These are phyloP conservation scores for Mycena floridula DNA, from an alignment of 768 basidiomycete species.

Conservation along the genomic window DNA sequence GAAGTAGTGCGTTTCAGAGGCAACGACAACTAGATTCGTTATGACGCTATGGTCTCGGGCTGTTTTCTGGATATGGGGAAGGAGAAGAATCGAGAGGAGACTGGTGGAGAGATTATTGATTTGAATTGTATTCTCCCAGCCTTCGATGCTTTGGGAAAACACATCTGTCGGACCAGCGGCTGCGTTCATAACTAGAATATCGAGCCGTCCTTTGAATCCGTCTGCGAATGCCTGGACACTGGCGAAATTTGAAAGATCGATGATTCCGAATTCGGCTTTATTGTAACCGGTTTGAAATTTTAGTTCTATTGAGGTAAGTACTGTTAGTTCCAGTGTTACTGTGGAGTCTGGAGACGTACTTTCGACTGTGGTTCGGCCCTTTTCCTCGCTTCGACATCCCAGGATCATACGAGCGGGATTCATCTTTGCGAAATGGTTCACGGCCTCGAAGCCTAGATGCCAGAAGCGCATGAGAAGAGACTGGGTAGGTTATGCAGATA, in stretches of 20 bases:
- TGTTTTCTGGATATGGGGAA: constrained; percentile 21
- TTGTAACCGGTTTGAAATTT: constrained; percentile 4
- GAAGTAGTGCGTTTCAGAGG: constrained; percentile 19
- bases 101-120: constrained; percentile 25
- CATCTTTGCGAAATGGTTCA: constrained; percentile 25
- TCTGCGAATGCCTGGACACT: neutral
- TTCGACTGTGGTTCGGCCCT: no score
- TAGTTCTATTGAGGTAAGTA: no score
- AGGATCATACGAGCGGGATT: constrained; percentile 22
- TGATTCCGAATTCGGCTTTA: neutral
- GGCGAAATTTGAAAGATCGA: neutral
- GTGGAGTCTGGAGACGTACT: no score
- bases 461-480: no score
- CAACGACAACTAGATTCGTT: constrained; percentile 16
- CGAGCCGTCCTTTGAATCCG: neutral
- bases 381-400: constrained; percentile 28
- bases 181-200: constrained; percentile 9
- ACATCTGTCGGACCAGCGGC: no score
- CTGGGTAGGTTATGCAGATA: no score
- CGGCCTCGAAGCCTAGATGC: constrained; percentile 23
- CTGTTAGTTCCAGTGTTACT: no score
- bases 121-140: constrained; percentile 23
- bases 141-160: no score
- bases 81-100: constrained; percentile 19
- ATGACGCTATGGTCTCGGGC: constrained; percentile 4